Base-by-base conservation (phyloP, 257 asterid species). In the Lycium ferocissimum region DNA sequence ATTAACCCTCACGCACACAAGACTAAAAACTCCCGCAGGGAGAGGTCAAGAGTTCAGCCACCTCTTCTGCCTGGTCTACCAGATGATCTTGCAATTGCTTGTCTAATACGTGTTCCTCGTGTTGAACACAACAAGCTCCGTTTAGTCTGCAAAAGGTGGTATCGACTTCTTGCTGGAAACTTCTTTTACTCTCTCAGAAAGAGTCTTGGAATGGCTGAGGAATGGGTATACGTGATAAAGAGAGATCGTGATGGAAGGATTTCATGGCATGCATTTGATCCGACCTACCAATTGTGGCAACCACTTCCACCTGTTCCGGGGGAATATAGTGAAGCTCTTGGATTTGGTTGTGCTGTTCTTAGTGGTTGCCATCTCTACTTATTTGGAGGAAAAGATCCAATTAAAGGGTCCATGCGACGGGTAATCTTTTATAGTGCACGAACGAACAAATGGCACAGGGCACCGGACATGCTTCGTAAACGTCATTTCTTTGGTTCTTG, bases 341-440 rank as follows among this genome's bases (percentile, higher is more conserved):
- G 92, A 66, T 90, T 90, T 79, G 92, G 92, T 38, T 90, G 92
- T 82, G 92, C 92, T 51, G 92, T 90, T 86, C 92, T 88, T 56
- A 88, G 91, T 58, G 92, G 91, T 38, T 90, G 90, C 85, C 92
- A 85, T 79, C 86, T 90, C 26, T 88, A 90, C 86, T 82, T 90
- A 81, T 90, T 90, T 78, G 92, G 92, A 40, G 92, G 92, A 67
- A 90, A 87, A 82, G 92, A 90, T 84, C 92, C 88, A 35, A 85
- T 88, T 2, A 90, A 85, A 75, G 88, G 92, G 53, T 90, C 92
- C 22, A 87, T 90, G 89, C 83, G 92, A 79, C 90, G 92, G n/a
- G 92, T 90, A 45, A 88, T 90, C 84, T 90, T 88, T 71, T 90
- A 90, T 9, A 90, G 89, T 84, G 90, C 92, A 37, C 81, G 92